Conservation (phyloP, 2,329 filamentous ascomycete genomes). For the Microdochium nivale region DNA sequence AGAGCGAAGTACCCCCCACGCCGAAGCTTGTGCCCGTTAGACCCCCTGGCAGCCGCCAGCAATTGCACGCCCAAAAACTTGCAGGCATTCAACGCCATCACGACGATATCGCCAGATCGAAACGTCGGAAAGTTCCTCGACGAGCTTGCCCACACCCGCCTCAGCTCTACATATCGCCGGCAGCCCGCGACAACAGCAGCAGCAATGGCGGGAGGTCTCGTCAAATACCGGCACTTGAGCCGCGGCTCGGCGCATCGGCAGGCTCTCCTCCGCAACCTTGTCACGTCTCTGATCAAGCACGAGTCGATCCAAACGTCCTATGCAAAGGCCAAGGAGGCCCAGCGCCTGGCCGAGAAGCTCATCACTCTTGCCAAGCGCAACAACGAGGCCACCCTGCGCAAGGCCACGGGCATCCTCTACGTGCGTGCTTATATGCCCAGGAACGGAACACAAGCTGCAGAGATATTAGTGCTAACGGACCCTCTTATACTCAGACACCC, state of each 20-base stretch:
- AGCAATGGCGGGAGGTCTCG: constrained; percentile 72
- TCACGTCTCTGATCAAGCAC: constrained; percentile 87
- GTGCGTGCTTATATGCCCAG: too few species aligned
- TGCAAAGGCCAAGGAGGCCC: constrained; percentile 94
- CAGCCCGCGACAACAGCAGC: constrained; percentile 2
- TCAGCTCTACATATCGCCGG: constrained; percentile 1
- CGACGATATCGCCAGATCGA: neutral
- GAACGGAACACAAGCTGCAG: too few species aligned
- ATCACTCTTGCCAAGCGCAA: constrained; percentile 92
- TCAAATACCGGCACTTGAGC: constrained; percentile 84
- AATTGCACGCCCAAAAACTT: constrained; percentile 1
- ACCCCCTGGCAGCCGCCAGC: constrained; percentile 1
- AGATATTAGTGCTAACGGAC: constrained; percentile 6
- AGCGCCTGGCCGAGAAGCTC: constrained; percentile 85
- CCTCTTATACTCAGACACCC: constrained; percentile 45
- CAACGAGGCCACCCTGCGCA: constrained; percentile 68
- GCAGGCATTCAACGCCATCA: neutral
- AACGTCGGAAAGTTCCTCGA: neutral
- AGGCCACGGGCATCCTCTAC: constrained; percentile 75
- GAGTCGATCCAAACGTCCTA: constrained; percentile 94
- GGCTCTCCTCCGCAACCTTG: constrained; percentile 89
- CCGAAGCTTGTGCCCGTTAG: neutral
- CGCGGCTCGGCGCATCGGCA: constrained; percentile 81
- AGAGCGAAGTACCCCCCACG: neutral
- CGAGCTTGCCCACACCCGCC: neutral